Evolutionary conservation across 2,329 filamentous ascomycete genomes (phyloP).

Genomic region (Onygenales sp.): DNA sequence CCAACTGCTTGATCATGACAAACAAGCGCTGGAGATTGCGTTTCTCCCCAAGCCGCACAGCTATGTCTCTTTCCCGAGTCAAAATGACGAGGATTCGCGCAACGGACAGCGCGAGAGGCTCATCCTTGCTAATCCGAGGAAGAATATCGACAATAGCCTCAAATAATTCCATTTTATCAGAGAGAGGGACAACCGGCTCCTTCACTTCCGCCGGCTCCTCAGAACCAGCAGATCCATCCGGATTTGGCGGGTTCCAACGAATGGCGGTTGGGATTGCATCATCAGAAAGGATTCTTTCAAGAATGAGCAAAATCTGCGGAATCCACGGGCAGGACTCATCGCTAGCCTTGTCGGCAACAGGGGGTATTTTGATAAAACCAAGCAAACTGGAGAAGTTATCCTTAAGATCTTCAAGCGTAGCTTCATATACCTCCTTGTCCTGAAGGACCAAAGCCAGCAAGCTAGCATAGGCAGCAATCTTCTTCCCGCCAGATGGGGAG

Average conservation of each 20-base stretch:
- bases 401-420: constrained; percentile 63
- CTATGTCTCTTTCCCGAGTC: constrained; percentile 67
- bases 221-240: constrained; percentile 26
- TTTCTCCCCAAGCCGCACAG: constrained; percentile 71
- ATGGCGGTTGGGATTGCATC: constrained; percentile 73
- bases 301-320: constrained; percentile 75
- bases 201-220: constrained; percentile 50
- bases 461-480: constrained; percentile 86
- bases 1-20: constrained; percentile 88
- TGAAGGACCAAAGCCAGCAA: constrained; percentile 81
- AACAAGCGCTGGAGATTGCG: constrained; percentile 84
- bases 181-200: constrained; percentile 52
- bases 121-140: constrained; percentile 78
- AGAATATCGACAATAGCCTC: constrained; percentile 72
- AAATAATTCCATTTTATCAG: constrained; percentile 63
- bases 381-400: constrained; percentile 69
- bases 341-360: constrained; percentile 47
- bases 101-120: constrained; percentile 71
- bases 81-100: constrained; percentile 78
- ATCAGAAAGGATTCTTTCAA: constrained; percentile 83
- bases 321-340: constrained; percentile 90
- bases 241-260: constrained; percentile 51
- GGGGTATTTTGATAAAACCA: constrained; percentile 60
- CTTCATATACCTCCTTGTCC: constrained; percentile 68
- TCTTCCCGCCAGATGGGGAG: constrained; percentile 48